Base-by-base conservation (phyloP, 176 grass and related monocot species). In the Juncus inflexus region DNA sequence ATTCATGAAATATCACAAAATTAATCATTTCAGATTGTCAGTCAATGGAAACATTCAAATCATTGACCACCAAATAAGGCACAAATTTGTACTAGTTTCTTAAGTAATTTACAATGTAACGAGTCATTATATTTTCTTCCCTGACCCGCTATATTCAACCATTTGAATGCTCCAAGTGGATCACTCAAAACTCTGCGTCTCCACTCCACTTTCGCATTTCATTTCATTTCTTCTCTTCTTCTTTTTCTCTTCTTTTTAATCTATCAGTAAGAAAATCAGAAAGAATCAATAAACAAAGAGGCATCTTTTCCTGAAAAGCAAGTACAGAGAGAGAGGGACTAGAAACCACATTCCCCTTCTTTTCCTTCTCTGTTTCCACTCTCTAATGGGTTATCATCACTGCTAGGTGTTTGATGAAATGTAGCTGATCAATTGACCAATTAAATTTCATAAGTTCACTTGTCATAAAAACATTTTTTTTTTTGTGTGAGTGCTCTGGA, bases 371-470 rank as follows among this genome's bases (percentile, higher is more conserved):
- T 35, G 9, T n/a, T n/a, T n/a, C n/a, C n/a, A n/a, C 6, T 16
- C 49, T 68, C 11, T 12, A 28, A 68, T 68, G 65, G 65, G 12
- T 12, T 35, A 55, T 28, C 19, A 28, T 28, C 19, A 28, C 19
- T 28, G 19, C 36, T 69, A 69, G 65, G 50, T 69, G 65, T 53
- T 69, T 2, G 35, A 69, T 69, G 65, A 55, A 69, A 69, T 69
- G 65, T 35, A 47, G 65, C 65, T 69, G 50, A 38, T 69, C 65
- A 55, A 52, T 28, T 28, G 19, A 28, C 19, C 19, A 28, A 28
- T 28, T n/a, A n/a, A 28, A 28, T 28, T 28, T 28, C 19, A 28
- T 28, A 28, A 28, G 19, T 28, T 28, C 19, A 28, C 19, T 28
- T 28, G 19, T 28, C 19, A 28, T 28, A 28, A 28, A 28, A 28